These are phyloP conservation scores for Petunia hybrid DNA, from an alignment of 305 asterid genomes.

Conservation along the genomic window DNA sequence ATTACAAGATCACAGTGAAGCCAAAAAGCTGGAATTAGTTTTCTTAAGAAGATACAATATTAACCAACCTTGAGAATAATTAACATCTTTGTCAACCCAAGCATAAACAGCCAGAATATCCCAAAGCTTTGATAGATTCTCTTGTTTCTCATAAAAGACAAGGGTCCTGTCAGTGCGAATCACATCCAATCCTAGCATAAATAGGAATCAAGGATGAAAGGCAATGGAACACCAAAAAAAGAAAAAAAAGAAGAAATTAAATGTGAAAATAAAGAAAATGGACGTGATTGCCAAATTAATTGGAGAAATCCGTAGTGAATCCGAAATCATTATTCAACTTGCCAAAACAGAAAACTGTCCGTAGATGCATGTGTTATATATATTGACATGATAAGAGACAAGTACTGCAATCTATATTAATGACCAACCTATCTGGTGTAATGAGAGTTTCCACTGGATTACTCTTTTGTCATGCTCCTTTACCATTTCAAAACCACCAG, in stretches of 20 bases:
- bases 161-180: slow-evolving; percentile 90
- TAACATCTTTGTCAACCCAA: slow-evolving; percentile 90
- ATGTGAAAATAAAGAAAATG: neutral
- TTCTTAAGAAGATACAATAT: slow-evolving; percentile 26
- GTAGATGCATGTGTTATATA: neutral
- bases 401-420: neutral
- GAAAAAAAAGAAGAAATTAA: neutral
- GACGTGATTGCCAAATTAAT: neutral
- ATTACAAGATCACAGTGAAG: slow-evolving; percentile 9
- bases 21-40: neutral
- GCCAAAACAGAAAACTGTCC: neutral
- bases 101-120: slow-evolving; percentile 86
- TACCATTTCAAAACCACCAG: slow-evolving; percentile 38
- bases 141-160: slow-evolving; percentile 79
- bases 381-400: slow-evolving; percentile 17
- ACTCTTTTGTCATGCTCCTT: slow-evolving; percentile 69
- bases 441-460: slow-evolving; percentile 80
- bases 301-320: neutral
- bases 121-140: slow-evolving; percentile 85
- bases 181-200: slow-evolving; percentile 82
- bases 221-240: slow-evolving; percentile 21
- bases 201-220: slow-evolving; percentile 33
- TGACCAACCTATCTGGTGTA: slow-evolving; percentile 88
- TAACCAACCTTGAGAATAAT: slow-evolving; percentile 90
- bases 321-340: neutral